Evolutionary conservation across 2,329 filamentous ascomycete species (phyloP).

Genomic region (Paraconiothyrium sp.): DNA sequence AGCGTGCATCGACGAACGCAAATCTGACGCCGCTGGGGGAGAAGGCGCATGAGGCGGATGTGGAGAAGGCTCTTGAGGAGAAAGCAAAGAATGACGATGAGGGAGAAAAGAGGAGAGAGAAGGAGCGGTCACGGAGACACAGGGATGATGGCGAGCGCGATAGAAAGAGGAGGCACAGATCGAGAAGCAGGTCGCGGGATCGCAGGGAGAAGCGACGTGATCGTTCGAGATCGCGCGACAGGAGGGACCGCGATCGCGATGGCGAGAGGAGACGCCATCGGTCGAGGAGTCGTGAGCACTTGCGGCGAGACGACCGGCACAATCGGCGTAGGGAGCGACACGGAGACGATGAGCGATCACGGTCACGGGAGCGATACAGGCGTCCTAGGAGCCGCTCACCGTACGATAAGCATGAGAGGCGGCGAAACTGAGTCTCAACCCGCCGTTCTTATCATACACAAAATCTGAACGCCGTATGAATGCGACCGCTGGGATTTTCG

Average conservation of each 20-base stretch:
- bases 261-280: conserved; percentile 40
- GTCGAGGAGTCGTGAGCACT: conserved; percentile 42
- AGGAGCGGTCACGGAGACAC: conserved; percentile 37
- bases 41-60: conserved; percentile 61
- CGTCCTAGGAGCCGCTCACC: conserved; percentile 36
- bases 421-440: conserved; percentile 19
- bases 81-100: conserved; percentile 53
- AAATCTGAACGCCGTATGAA: too few relatives aligned
- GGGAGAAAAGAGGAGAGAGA: conserved; percentile 28
- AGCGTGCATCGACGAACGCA: conserved; percentile 70
- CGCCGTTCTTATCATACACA: neutral
- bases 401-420: conserved; percentile 24
- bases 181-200: conserved; percentile 39
- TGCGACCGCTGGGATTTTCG: neutral
- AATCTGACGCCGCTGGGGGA: conserved; percentile 68
- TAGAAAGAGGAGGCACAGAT: conserved; percentile 35
- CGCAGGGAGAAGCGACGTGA: conserved; percentile 40
- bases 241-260: conserved; percentile 37
- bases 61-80: conserved; percentile 64
- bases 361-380: conserved; percentile 37
- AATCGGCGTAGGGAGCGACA: conserved; percentile 35
- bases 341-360: conserved; percentile 33
- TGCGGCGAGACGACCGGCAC: conserved; percentile 34
- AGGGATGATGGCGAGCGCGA: conserved; percentile 36
- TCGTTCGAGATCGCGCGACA: conserved; percentile 42